Evolutionary conservation across 768 basidiomycete species (phyloP).

Genomic region (Hortiboletus campestris): DNA sequence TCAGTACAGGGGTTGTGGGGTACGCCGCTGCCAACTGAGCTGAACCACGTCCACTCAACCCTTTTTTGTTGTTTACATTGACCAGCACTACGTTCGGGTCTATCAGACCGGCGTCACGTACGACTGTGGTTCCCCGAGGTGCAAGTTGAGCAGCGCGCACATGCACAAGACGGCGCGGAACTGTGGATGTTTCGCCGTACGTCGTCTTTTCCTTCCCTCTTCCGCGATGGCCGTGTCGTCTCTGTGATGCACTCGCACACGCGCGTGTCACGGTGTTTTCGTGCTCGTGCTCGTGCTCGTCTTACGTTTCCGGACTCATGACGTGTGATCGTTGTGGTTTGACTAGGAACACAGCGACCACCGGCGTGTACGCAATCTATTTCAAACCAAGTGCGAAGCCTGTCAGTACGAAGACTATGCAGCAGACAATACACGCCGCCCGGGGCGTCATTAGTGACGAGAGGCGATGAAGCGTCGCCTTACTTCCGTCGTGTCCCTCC

Average conservation of each 20-base stretch:
- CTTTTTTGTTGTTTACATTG: background rate
- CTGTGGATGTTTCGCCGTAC: slow-evolving; percentile 53
- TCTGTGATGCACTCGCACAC: background rate
- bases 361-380: slow-evolving; percentile 59
- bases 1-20: slow-evolving; percentile 43
- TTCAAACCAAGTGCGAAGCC: slow-evolving; percentile 60
- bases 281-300: background rate
- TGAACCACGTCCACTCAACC: slow-evolving; percentile 2
- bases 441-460: slow-evolving; percentile 23
- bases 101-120: slow-evolving; percentile 60
- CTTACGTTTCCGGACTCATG: background rate
- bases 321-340: background rate
- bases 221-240: background rate
- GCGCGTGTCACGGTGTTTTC: background rate
- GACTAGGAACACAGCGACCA: slow-evolving; percentile 43
- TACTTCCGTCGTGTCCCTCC: background rate
- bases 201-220: background rate
- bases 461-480: background rate
- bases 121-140: slow-evolving; percentile 53
- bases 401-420: slow-evolving; percentile 42
- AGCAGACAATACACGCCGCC: slow-evolving; percentile 27
- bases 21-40: slow-evolving; percentile 16
- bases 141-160: slow-evolving; percentile 56
- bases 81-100: slow-evolving; percentile 59
- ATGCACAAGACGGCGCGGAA: slow-evolving; percentile 56